phyloP scores from a whole-genome alignment of 1,284 basidiomycete species.

The Sphagnurus paluster region DNA sequence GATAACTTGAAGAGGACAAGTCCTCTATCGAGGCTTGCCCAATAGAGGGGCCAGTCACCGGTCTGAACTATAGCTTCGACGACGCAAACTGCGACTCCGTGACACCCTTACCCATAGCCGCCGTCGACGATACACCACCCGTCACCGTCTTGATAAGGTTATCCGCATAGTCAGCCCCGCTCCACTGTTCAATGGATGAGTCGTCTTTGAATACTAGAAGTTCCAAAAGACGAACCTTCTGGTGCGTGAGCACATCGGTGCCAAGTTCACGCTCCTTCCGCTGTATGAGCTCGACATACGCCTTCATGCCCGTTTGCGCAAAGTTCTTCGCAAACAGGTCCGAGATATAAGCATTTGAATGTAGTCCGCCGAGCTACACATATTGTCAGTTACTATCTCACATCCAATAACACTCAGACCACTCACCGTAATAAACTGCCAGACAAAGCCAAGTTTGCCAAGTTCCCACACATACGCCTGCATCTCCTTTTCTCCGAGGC shows the following conservation, averaged over 20 bases:
- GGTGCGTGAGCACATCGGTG: slow-evolving; percentile 90
- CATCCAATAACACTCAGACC: not conserved
- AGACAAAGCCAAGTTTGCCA: slow-evolving; percentile 90
- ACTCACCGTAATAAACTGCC: slow-evolving; percentile 97
- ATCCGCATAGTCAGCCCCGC: slow-evolving; percentile 92
- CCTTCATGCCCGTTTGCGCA: slow-evolving; percentile 91
- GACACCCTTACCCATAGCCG: slow-evolving; percentile 94
- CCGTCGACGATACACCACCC: slow-evolving; percentile 92
- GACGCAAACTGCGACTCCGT: slow-evolving; percentile 85
- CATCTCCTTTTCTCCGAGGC: slow-evolving; percentile 86
- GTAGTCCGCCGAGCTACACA: slow-evolving; percentile 86
- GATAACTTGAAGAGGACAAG: not conserved
- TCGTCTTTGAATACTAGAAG: slow-evolving; percentile 1
- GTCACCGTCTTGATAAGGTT: slow-evolving; percentile 92
- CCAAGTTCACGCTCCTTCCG: slow-evolving; percentile 86
- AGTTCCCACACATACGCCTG: slow-evolving; percentile 91
- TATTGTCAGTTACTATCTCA: slow-evolving; percentile 11
- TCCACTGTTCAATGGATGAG: slow-evolving; percentile 67
- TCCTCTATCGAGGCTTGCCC: no score
- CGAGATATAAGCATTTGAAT: slow-evolving; percentile 97
- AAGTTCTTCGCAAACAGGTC: slow-evolving; percentile 90
- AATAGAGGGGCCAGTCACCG: no score
- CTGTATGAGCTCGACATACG: slow-evolving; percentile 86
- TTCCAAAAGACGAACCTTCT: slow-evolving; percentile 54
- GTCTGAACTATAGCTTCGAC: slow-evolving; percentile 46